Conservation (phyloP, 2,329 filamentous ascomycete genomes). For the Pochonia chlamydosporia region DNA sequence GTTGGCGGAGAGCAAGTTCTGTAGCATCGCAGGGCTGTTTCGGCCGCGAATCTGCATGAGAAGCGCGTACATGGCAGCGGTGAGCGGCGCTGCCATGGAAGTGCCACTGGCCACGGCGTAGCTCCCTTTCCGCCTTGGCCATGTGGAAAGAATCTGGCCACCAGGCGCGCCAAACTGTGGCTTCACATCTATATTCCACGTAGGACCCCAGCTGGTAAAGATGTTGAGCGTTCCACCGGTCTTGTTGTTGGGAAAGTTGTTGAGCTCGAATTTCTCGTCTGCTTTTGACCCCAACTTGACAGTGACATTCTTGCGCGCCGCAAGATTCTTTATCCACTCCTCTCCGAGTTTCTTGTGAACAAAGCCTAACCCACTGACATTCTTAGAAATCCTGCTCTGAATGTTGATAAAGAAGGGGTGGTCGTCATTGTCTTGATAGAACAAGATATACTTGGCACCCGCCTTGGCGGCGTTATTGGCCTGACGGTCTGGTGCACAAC, state of each 20-base stretch:
- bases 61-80: constrained; percentile 11
- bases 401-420: constrained; percentile 15
- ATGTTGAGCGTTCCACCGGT: constrained; percentile 6
- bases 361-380: constrained; percentile 22
- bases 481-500: constrained; percentile 29
- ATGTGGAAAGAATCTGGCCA: constrained; percentile 15
- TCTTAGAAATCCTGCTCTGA: constrained; percentile 18
- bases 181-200: constrained; percentile 12
- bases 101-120: constrained; percentile 13
- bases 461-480: constrained; percentile 17
- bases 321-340: constrained; percentile 32
- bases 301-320: constrained; percentile 29
- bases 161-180: constrained; percentile 15
- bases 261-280: neutral
- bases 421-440: constrained; percentile 49
- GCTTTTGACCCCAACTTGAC: constrained; percentile 26
- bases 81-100: constrained; percentile 12
- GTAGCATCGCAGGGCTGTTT: constrained; percentile 35
- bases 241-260: neutral
- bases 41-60: constrained; percentile 35
- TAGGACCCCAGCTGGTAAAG: constrained; percentile 13
- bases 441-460: constrained; percentile 54
- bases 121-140: constrained; percentile 5
- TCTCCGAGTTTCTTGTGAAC: constrained; percentile 36
- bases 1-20: constrained; percentile 37